Evolutionary conservation across 345 rosid genomes (phyloP).

Genomic region (Syzygium oleosum): DNA sequence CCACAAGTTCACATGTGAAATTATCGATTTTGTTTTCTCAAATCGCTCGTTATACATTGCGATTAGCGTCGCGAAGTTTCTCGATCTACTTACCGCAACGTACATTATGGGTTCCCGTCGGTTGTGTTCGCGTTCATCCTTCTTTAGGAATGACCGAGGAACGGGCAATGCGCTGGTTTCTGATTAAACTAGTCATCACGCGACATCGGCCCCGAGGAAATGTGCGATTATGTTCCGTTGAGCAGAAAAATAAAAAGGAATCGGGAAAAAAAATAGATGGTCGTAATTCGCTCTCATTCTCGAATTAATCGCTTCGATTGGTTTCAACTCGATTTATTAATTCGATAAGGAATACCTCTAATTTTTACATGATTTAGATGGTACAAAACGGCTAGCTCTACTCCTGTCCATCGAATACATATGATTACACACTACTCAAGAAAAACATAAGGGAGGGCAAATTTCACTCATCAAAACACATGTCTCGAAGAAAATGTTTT

Average conservation of each 20-base stretch:
- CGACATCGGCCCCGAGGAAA: not conserved
- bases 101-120: not conserved
- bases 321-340: not conserved
- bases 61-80: not conserved
- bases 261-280: fast-evolving
- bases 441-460: not conserved
- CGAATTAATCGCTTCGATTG: fast-evolving
- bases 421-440: not conserved
- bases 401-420: not conserved
- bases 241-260: not conserved
- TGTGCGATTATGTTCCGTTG: not conserved
- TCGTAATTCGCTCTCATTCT: not conserved
- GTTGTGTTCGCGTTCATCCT: not conserved
- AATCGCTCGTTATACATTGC: no score
- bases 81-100: fast-evolving
- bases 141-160: not conserved
- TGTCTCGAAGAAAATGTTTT: no score
- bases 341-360: not conserved
- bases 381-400: not conserved
- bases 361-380: not conserved
- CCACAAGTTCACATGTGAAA: not conserved
- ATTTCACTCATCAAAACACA: not conserved
- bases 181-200: fast-evolving
- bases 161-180: not conserved
- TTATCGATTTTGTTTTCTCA: not conserved